Evolutionary conservation across 2,329 filamentous ascomycete species (phyloP).

Genomic region (Talaromyces sp.): DNA sequence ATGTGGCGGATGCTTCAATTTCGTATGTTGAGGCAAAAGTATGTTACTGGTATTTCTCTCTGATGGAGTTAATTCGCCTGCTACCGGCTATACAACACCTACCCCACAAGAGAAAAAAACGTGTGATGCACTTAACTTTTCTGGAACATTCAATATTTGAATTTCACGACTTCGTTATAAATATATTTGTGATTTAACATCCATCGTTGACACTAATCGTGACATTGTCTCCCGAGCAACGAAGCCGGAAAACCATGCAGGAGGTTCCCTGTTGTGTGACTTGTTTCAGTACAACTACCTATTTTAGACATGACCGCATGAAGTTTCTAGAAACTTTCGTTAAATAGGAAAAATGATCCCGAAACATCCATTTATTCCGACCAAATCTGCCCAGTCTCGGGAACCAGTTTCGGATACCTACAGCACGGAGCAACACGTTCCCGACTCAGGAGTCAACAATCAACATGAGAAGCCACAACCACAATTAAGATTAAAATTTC

Average conservation of each 20-base stretch:
- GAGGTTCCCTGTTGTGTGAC: not conserved
- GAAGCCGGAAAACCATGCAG: not conserved
- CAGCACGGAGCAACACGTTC: not conserved
- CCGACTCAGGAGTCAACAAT: not conserved
- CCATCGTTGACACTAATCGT: no score
- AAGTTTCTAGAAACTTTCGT: not conserved
- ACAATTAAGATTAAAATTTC: no score
- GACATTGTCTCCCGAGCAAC: not conserved
- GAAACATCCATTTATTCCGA: not conserved
- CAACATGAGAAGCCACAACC: no score
- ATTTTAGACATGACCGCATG: not conserved
- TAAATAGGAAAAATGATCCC: not conserved
- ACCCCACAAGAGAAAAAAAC: no score
- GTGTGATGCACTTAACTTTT: not conserved
- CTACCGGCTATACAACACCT: not conserved
- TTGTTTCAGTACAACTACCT: not conserved
- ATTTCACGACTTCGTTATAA: not conserved
- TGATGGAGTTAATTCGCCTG: not conserved
- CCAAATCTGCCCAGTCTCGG: not conserved
- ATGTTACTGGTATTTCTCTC: not conserved
- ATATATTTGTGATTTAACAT: not conserved
- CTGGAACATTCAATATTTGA: no score
- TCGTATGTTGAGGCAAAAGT: not conserved
- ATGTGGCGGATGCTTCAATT: not conserved
- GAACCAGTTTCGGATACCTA: not conserved